A percentile compares a stretch with the other conserved stretches of the same genome.
Conservation (phyloP, 2,329 filamentous ascomycete genomes). For the Rhynchosporium agropyri region DNA sequence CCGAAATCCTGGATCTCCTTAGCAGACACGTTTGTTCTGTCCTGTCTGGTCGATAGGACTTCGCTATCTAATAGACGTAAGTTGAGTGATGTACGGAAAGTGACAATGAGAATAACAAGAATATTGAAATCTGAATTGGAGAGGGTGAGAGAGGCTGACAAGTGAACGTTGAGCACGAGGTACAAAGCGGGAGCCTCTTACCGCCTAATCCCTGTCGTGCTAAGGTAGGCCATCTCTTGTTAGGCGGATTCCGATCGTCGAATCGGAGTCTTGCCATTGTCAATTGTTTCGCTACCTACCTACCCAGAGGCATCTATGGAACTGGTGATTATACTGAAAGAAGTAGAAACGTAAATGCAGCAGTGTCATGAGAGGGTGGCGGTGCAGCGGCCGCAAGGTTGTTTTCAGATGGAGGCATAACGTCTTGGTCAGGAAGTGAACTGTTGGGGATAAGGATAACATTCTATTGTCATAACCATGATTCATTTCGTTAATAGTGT, state of each 20-base stretch:
- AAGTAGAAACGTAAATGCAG: too few species aligned
- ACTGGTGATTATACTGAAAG: too few species aligned
- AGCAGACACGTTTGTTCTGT: too few species aligned
- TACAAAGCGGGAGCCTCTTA: background rate
- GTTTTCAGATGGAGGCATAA: too few species aligned
- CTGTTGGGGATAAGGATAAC: background rate
- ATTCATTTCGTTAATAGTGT: constrained; percentile 3
- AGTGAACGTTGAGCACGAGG: constrained; percentile 3
- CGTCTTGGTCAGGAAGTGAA: too few species aligned
- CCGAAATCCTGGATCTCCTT: background rate
- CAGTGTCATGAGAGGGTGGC: too few species aligned
- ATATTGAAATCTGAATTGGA: background rate
- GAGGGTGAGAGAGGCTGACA: background rate
- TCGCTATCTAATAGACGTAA: background rate
- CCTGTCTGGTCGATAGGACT: too few species aligned
- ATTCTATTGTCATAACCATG: constrained; percentile 6
- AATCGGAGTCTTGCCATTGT: background rate
- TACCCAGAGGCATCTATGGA: too few species aligned
- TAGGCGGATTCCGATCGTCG: constrained; percentile 3
- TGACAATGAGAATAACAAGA: background rate
- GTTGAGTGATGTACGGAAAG: background rate
- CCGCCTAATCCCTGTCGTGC: constrained; percentile 11
- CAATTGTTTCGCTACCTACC: too few species aligned
- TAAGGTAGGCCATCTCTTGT: background rate
- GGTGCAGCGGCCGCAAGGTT: too few species aligned